Percentiles rank a stretch among this genome's conserved stretches.
These are phyloP conservation scores for Colletotrichum coccodes DNA, from an alignment of 2,329 filamentous ascomycete species.

Conservation along the genomic window DNA sequence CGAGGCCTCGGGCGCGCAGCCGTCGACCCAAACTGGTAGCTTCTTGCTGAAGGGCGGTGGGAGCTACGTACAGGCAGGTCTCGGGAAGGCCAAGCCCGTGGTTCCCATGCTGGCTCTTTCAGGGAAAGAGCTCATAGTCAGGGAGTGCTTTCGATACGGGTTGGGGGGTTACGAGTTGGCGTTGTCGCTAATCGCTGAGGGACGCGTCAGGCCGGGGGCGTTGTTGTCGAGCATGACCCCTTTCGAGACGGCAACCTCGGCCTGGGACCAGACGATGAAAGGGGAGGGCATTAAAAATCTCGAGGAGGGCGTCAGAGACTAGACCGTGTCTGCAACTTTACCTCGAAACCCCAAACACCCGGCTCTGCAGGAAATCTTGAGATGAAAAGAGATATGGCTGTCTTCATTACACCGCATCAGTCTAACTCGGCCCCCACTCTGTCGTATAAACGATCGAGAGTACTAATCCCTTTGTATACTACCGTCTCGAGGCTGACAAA, in stretches of 20 bases:
- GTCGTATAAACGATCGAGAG: no score
- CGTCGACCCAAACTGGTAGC: constrained; percentile 9
- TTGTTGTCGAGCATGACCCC: constrained; percentile 22
- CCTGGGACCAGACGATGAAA: constrained; percentile 33
- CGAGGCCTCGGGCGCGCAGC: constrained; percentile 12
- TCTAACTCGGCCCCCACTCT: no score
- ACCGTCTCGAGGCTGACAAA: no score
- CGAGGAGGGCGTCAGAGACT: constrained; percentile 26
- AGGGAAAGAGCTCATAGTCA: constrained; percentile 9
- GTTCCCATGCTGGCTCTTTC: constrained; percentile 17
- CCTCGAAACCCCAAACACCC: no score
- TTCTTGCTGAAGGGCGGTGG: constrained; percentile 6
- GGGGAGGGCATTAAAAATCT: constrained; percentile 37
- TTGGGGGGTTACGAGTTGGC: constrained; percentile 2
- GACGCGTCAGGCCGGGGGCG: neutral
- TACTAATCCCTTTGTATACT: no score
- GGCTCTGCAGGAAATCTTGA: no score
- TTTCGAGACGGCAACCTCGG: constrained; percentile 30
- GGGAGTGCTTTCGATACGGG: constrained; percentile 7
- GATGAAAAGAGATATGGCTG: no score
- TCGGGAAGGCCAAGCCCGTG: constrained; percentile 9
- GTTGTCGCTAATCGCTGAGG: constrained; percentile 4
- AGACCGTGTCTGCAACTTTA: no score
- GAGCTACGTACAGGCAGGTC: constrained; percentile 8
- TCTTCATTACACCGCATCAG: no score